These are phyloP conservation scores for Lichtheimia hyalospora DNA, from an alignment of 371 early-diverging fungal genomes.

Conservation along the genomic window DNA sequence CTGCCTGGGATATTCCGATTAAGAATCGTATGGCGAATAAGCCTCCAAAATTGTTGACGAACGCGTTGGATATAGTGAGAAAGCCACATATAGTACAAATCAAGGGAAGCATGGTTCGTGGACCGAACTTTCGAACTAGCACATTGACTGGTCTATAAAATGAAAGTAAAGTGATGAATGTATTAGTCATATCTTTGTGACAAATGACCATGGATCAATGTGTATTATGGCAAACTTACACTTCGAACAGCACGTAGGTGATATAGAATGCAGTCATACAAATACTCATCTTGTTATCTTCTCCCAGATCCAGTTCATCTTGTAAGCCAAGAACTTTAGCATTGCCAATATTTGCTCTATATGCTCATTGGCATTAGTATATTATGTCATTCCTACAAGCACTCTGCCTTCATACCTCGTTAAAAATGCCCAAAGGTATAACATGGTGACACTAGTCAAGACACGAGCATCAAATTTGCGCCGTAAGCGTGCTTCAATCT, in stretches of 20 bases:
- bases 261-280: slow-evolving; percentile 19
- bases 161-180: too few relatives aligned
- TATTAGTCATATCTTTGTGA: too few relatives aligned
- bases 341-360: slow-evolving; percentile 47
- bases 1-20: slow-evolving; percentile 24
- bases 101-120: slow-evolving; percentile 43
- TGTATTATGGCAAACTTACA: slow-evolving; percentile 9
- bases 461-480: slow-evolving; percentile 34
- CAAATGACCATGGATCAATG: too few relatives aligned
- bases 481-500: slow-evolving; percentile 19
- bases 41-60: slow-evolving; percentile 22
- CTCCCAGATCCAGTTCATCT: slow-evolving; percentile 25
- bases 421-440: slow-evolving; percentile 37
- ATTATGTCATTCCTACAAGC: not conserved
- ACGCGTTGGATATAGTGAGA: slow-evolving; percentile 44
- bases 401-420: slow-evolving; percentile 23
- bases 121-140: slow-evolving; percentile 16
- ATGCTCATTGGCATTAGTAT: too few relatives aligned
- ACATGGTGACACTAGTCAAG: slow-evolving; percentile 25
- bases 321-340: slow-evolving; percentile 38
- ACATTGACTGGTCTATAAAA: too few relatives aligned
- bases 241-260: slow-evolving; percentile 37
- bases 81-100: slow-evolving; percentile 57
- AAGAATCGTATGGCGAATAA: slow-evolving; percentile 15
- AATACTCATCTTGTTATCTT: slow-evolving; percentile 20